Evolutionary conservation across 805 yeast species (phyloP).

Genomic region (Wickerhamiella dianesei): DNA sequence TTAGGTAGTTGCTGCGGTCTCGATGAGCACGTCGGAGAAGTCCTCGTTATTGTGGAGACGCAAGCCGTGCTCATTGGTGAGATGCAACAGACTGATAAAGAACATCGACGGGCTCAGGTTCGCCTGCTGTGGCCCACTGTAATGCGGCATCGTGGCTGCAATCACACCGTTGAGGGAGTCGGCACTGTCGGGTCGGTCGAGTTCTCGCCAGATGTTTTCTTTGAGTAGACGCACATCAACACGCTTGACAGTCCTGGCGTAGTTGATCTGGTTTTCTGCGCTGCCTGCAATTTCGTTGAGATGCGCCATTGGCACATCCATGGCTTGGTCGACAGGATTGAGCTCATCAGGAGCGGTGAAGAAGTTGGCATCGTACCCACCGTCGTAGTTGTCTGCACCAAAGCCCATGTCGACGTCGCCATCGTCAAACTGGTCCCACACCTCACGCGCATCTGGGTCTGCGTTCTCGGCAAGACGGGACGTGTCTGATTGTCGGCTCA

Average conservation of each 20-base stretch:
- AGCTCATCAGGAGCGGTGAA: conserved; percentile 4
- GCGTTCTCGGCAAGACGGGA: not conserved
- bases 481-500: not conserved
- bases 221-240: conserved; percentile 65
- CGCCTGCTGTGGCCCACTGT: conserved; percentile 40
- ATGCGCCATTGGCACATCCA: conserved; percentile 6
- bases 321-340: conserved; percentile 13
- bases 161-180: conserved; percentile 26
- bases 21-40: conserved; percentile 21
- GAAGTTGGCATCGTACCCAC: conserved; percentile 8
- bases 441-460: not conserved
- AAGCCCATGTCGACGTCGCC: not conserved
- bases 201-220: conserved; percentile 57
- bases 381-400: conserved; percentile 7
- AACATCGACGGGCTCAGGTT: conserved; percentile 77
- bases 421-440: not conserved
- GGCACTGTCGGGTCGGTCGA: not conserved
- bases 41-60: conserved; percentile 36
- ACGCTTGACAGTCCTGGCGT: conserved; percentile 60
- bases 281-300: conserved; percentile 1
- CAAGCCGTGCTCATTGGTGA: conserved; percentile 77
- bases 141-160: conserved; percentile 35
- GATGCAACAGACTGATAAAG: conserved; percentile 68
- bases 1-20: not conserved
- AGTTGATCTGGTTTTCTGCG: conserved; percentile 31